Conservation (phyloP, 208 protist genomes). For the Trypanosomatidae sp. region DNA sequence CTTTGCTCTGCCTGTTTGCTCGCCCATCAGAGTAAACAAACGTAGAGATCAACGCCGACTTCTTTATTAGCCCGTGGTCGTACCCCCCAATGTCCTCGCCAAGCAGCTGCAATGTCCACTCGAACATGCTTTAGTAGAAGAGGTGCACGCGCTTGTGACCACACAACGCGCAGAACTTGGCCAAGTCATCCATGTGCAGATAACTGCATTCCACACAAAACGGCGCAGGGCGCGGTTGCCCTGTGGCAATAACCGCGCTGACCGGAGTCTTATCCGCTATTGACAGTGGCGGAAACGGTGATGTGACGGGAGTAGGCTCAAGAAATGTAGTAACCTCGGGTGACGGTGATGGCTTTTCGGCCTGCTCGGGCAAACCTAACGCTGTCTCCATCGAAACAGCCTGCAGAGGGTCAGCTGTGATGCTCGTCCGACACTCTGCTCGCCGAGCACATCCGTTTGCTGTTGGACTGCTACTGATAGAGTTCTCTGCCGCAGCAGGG, state of each 20-base stretch:
- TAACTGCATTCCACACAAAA: conserved; percentile 68
- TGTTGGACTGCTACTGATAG: neutral
- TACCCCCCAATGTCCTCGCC: neutral
- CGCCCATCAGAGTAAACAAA: neutral
- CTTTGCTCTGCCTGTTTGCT: neutral
- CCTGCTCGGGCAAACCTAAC: neutral
- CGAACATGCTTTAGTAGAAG: conserved; percentile 4
- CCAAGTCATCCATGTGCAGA: conserved; percentile 57
- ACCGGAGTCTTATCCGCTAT: neutral
- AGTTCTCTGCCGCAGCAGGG: neutral
- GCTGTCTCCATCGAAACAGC: neutral
- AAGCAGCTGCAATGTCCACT: neutral
- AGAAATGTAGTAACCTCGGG: neutral
- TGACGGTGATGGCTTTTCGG: too few species aligned
- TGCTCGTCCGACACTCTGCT: neutral
- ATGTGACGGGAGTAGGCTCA: neutral
- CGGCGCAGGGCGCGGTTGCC: conserved; percentile 12
- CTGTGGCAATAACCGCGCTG: neutral
- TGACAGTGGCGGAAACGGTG: too few species aligned
- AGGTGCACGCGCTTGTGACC: conserved; percentile 60
- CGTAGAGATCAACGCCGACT: neutral
- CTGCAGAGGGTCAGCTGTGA: neutral
- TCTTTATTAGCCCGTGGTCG: neutral
- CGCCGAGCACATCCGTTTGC: neutral
- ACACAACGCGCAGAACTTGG: conserved; percentile 87